Percentiles rank a stretch among this genome's conserved stretches.
phyloP scores from a whole-genome alignment of 441 rosid genomes.

The Melastoma candidum region DNA sequence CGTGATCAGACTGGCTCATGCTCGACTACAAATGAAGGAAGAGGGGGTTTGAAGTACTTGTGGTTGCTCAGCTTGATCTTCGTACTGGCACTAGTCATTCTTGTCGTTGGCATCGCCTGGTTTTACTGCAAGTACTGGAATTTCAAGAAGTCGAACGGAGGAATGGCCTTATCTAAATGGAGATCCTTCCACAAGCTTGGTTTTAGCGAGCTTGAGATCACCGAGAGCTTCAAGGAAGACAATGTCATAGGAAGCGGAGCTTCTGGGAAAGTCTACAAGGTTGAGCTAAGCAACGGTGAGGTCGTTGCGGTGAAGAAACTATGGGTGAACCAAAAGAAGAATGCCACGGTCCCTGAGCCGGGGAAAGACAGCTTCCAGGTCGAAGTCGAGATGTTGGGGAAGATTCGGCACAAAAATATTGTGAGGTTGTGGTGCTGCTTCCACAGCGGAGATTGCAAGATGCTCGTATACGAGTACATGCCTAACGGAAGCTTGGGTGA shows the following conservation, averaged over 20 bases:
- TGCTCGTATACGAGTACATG: slow-evolving; percentile 34
- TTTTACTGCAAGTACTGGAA: slow-evolving; percentile 16
- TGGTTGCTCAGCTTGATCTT: slow-evolving; percentile 21
- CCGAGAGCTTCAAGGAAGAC: slow-evolving; percentile 29
- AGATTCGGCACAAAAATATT: slow-evolving; percentile 34
- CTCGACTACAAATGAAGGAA: slow-evolving; percentile 9
- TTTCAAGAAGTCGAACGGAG: slow-evolving; percentile 27
- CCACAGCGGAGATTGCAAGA: slow-evolving; percentile 27
- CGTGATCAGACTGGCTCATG: slow-evolving; percentile 14
- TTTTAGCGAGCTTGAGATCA: slow-evolving; percentile 22
- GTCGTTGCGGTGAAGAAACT: slow-evolving; percentile 17
- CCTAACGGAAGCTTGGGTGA: slow-evolving; percentile 33
- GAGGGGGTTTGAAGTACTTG: slow-evolving; percentile 11
- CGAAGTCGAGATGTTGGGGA: slow-evolving; percentile 32
- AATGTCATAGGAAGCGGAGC: slow-evolving; percentile 40
- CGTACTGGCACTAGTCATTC: slow-evolving; percentile 17
- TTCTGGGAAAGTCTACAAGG: slow-evolving; percentile 42
- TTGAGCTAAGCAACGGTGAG: slow-evolving; percentile 13
- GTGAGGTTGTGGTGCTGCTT: slow-evolving; percentile 34
- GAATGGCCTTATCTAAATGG: slow-evolving; percentile 18
- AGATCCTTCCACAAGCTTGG: slow-evolving; percentile 24
- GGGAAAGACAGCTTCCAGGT: slow-evolving; percentile 24
- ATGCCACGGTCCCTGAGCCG: slow-evolving; percentile 28
- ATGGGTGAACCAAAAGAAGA: slow-evolving; percentile 16
- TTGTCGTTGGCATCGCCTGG: slow-evolving; percentile 25